Evolutionary conservation across 805 yeast genomes (phyloP).

Genomic region (Candida koratica): DNA sequence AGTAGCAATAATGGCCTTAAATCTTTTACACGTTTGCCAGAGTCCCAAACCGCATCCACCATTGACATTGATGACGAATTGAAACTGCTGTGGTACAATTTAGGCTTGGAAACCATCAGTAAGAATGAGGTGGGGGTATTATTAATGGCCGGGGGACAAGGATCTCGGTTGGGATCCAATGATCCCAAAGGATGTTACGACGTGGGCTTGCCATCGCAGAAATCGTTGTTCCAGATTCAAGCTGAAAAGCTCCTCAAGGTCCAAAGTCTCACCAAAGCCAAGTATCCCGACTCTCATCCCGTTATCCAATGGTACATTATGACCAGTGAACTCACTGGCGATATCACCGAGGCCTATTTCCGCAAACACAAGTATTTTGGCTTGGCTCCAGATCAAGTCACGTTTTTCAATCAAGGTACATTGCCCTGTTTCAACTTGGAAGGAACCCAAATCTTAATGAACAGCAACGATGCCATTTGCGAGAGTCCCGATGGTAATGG

Average conservation of each 20-base stretch:
- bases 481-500: conserved; percentile 98
- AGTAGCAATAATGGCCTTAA: conserved; percentile 23
- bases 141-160: conserved; percentile 98
- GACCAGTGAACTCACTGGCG: conserved; percentile 89
- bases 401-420: conserved; percentile 91
- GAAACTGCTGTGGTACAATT: conserved; percentile 35
- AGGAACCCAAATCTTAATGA: conserved; percentile 68
- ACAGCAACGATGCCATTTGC: conserved; percentile 51
- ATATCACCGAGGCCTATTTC: conserved; percentile 71
- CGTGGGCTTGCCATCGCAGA: conserved; percentile 77
- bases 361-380: conserved; percentile 65
- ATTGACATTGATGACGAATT: conserved; percentile 38
- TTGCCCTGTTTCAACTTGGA: conserved; percentile 78
- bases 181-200: conserved; percentile 94
- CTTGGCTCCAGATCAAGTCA: conserved; percentile 51
- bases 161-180: conserved; percentile 86
- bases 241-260: conserved; percentile 75
- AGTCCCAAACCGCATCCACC: conserved; percentile 41
- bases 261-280: conserved; percentile 48
- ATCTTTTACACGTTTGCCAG: conserved; percentile 49
- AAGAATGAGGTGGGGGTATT: conserved; percentile 80
- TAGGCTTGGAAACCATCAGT: conserved; percentile 68
- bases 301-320: conserved; percentile 81
- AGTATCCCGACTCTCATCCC: conserved; percentile 23
- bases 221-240: conserved; percentile 86